Base-by-base conservation (phyloP, 805 yeast species). In the Suhomyces sp. region DNA sequence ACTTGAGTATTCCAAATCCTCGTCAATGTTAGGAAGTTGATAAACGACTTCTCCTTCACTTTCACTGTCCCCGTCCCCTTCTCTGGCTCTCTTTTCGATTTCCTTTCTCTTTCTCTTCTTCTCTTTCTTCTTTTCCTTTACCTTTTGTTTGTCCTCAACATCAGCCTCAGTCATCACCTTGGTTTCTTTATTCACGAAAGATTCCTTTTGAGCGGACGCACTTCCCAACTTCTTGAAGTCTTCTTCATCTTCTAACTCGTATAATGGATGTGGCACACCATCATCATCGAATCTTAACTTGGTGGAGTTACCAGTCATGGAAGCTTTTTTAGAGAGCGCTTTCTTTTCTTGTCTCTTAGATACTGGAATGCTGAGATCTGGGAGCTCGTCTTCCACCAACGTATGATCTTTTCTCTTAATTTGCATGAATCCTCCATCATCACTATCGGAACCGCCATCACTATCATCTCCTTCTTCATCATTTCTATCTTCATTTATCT, bases 211-310 rank as follows among this genome's bases (percentile, higher is more conserved):
- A 7, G 56, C 62, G 34, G 65, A 67, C 2, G 90, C 88, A 49
- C 77, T 84, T 19, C 79, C 80, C 26, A 86, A 90, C 43, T 75
- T 77, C 43, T 60, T 74, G 74, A 93, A 93, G 40, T 85, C 95
- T 25, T 81, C 93, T 60, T 88, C 97, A 47, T 83, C 86, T 55
- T 87, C 88, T 41, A 93, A 70, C 62, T 91, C 98, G 54, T 93
- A 93, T 4, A 91, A 69, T 7, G 95, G 85, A 60, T 91, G 98
- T 0, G 98, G 83, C 4, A 70, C 72, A 18, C 99, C 99, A 3
- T 91, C 97, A 43, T 93, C 98, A 54, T 93, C 99, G 54, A 91
- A 93, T 36, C 76, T 72, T 48, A 91, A 58, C 56, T 88, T 93
- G 14, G 83, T 78, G 12, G 96, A 83, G 38, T 77, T 75, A 1